These are phyloP conservation scores for Elaeis guineensis DNA, from an alignment of 176 grass and related monocot species.

Conservation along the genomic window DNA sequence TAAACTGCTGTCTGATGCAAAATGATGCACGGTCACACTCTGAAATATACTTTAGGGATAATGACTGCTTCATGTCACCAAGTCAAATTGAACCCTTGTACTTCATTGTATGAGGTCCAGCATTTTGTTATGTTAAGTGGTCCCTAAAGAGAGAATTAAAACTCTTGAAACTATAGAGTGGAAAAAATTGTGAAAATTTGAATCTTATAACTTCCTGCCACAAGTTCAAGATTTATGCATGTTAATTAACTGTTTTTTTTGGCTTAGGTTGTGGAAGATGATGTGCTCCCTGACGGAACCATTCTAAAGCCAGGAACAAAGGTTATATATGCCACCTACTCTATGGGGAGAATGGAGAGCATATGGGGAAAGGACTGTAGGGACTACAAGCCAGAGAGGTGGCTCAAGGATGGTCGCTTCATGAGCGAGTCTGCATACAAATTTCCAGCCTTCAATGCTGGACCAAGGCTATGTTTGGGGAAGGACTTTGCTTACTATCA, in stretches of 20 bases:
- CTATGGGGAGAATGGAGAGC: constrained; percentile 94
- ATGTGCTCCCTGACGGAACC: constrained; percentile 87
- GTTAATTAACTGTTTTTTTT: constrained; percentile 11
- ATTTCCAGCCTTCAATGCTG: constrained; percentile 90
- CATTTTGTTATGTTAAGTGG: no score
- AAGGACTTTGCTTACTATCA: constrained; percentile 98
- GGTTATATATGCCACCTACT: constrained; percentile 78
- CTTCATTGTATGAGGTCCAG: no score
- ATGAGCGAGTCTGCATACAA: constrained; percentile 81
- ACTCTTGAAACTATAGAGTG: no score
- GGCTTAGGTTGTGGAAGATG: constrained; percentile 78
- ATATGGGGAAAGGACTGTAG: constrained; percentile 87
- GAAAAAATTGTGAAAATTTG: no score
- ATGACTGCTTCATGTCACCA: no score
- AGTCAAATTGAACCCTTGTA: no score
- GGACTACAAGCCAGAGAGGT: constrained; percentile 85
- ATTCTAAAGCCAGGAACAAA: constrained; percentile 86
- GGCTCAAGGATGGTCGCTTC: constrained; percentile 80
- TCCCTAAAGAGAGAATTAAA: no score
- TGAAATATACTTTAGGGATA: no score
- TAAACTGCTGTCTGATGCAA: no score
- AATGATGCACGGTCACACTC: no score
- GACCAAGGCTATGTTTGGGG: constrained; percentile 73
- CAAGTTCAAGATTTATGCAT: not conserved
- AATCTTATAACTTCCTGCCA: no score